Evolutionary conservation across 352 stramenopile species (phyloP).

Genomic region (Phytophthora pistaciae): DNA sequence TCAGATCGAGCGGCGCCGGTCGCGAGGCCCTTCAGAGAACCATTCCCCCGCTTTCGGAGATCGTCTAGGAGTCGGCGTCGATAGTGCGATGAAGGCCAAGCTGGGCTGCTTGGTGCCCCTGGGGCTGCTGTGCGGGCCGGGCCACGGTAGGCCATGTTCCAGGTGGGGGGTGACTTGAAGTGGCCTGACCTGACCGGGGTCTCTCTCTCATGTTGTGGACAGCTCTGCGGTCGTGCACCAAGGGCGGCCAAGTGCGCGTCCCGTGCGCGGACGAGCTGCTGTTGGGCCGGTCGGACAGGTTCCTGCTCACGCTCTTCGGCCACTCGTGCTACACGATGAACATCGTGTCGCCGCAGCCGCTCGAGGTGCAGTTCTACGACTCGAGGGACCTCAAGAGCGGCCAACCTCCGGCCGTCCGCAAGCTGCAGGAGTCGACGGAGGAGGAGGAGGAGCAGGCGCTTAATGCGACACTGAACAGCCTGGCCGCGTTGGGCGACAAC

Average conservation of each 20-base stretch:
- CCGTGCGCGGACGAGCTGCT: constrained; percentile 60
- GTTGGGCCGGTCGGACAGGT: constrained; percentile 50
- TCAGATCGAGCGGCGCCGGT: constrained; percentile 2
- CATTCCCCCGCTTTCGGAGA: not conserved
- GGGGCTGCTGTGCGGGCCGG: constrained; percentile 2
- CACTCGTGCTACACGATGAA: constrained; percentile 63
- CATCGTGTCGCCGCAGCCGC: constrained; percentile 43
- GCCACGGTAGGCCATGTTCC: constrained; percentile 14
- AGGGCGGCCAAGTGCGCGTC: constrained; percentile 51
- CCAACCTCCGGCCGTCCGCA: constrained; percentile 16
- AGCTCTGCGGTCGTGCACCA: constrained; percentile 50
- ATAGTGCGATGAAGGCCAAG: not conserved
- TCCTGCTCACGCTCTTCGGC: constrained; percentile 65
- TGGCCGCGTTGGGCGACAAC: constrained; percentile 22
- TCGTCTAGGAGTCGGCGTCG: not conserved
- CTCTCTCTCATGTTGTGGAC: not conserved
- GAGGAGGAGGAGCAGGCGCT: not conserved
- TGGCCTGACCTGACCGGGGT: not conserved
- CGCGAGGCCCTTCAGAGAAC: constrained; percentile 1
- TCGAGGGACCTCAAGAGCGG: constrained; percentile 30
- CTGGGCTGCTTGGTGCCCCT: constrained; percentile 2
- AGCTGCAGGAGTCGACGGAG: constrained; percentile 3
- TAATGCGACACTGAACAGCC: constrained; percentile 12
- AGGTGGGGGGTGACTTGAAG: not conserved
- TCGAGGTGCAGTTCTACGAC: constrained; percentile 71